Evolutionary conservation across 768 basidiomycete genomes (phyloP).

Genomic region (Termitomyces sp.): DNA sequence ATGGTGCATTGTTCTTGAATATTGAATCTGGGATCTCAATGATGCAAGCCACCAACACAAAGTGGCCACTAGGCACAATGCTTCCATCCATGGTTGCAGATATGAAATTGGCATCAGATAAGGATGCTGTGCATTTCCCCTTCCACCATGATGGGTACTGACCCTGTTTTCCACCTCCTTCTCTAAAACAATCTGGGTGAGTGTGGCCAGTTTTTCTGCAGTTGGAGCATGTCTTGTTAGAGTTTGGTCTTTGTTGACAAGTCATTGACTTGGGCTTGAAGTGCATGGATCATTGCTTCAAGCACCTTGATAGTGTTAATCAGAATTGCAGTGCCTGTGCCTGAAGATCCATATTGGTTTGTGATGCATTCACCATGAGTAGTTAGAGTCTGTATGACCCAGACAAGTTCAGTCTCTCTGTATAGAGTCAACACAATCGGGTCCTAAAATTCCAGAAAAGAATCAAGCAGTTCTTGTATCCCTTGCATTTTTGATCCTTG

Average conservation of each 20-base stretch:
- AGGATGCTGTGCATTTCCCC: background rate
- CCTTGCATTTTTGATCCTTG: no score
- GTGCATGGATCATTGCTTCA: background rate
- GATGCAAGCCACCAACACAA: background rate
- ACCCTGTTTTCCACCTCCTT: background rate
- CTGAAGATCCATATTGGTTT: background rate
- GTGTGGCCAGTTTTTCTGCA: background rate
- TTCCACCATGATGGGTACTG: background rate
- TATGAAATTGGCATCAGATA: background rate
- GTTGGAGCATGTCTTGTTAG: background rate
- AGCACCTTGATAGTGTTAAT: background rate
- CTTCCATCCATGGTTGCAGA: background rate
- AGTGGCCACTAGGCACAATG: background rate
- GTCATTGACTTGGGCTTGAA: background rate
- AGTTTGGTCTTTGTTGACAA: background rate
- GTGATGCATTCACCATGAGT: background rate
- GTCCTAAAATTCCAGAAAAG: background rate
- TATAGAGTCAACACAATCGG: background rate
- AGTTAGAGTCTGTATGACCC: background rate
- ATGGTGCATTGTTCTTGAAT: background rate
- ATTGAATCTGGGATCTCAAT: background rate
- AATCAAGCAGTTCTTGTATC: background rate
- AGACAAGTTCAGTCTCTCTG: background rate
- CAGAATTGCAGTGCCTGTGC: background rate
- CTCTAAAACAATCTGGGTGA: background rate